phyloP scores from a whole-genome alignment of 2,329 filamentous ascomycete species.

The Knufia fluminis region DNA sequence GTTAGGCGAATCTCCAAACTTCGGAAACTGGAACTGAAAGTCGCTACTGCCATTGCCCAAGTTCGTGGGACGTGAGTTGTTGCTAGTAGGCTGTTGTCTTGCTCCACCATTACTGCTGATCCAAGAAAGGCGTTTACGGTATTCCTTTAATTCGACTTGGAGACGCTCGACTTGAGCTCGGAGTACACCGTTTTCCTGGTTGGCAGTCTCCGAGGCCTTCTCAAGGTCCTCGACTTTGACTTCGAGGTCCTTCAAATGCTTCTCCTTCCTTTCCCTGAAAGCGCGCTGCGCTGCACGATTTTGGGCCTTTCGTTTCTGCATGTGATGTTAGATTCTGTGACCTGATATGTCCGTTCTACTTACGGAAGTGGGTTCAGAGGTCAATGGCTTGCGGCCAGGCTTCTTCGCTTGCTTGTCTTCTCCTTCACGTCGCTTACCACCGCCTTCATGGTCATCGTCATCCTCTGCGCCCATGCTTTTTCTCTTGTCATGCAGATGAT shows the following conservation, averaged over 20 bases:
- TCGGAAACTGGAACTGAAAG: slow-evolving; percentile 94
- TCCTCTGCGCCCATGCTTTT: slow-evolving; percentile 40
- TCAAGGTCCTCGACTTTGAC: slow-evolving; percentile 56
- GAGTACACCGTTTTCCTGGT: slow-evolving; percentile 74
- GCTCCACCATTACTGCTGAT: slow-evolving; percentile 41
- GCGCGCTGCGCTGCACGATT: slow-evolving; percentile 87
- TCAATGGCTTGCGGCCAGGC: slow-evolving; percentile 89
- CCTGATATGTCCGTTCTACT: slow-evolving; percentile 33
- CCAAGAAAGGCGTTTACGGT: slow-evolving; percentile 73
- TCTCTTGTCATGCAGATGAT: slow-evolving; percentile 48
- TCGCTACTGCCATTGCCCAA: slow-evolving; percentile 60
- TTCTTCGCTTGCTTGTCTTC: slow-evolving; percentile 88
- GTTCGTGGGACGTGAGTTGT: slow-evolving; percentile 38
- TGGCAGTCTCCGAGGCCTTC: slow-evolving; percentile 72
- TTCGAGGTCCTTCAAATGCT: slow-evolving; percentile 48
- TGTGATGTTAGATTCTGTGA: slow-evolving; percentile 5
- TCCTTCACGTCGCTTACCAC: slow-evolving; percentile 69
- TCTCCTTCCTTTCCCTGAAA: slow-evolving; percentile 91
- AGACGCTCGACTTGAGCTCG: slow-evolving; percentile 83
- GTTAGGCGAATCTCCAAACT: slow-evolving; percentile 62
- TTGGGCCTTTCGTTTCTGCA: slow-evolving; percentile 65
- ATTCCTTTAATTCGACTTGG: slow-evolving; percentile 75
- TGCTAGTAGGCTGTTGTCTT: slow-evolving; percentile 32
- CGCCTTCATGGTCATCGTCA: slow-evolving; percentile 54
- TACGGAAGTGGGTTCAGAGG: slow-evolving; percentile 91